A percentile compares a stretch with the other conserved stretches of the same genome.
These are phyloP conservation scores for Verticillium isaacii DNA, from an alignment of 2,329 filamentous ascomycete species.

Conservation along the genomic window DNA sequence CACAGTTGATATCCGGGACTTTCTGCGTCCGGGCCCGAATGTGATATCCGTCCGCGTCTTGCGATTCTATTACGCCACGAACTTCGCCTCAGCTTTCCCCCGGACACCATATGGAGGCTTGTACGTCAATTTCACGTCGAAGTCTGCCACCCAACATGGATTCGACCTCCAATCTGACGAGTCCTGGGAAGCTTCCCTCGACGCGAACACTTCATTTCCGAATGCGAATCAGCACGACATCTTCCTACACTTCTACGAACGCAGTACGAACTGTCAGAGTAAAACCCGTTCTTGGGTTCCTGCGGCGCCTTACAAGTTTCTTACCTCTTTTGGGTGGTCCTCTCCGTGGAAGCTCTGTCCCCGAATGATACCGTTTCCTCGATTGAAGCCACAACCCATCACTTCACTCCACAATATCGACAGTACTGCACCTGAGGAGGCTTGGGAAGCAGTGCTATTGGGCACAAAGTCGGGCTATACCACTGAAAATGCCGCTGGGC, in stretches of 20 bases:
- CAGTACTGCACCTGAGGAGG: neutral
- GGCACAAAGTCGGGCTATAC: fast-evolving
- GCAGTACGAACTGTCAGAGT: too few relatives aligned
- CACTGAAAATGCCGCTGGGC: too few relatives aligned
- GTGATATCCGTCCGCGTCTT: conserved; percentile 11
- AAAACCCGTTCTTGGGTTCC: too few relatives aligned
- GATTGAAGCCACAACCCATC: too few relatives aligned
- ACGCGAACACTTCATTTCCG: conserved; percentile 1
- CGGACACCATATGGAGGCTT: conserved; percentile 9
- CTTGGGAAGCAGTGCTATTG: neutral
- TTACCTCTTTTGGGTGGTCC: too few relatives aligned
- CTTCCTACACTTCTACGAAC: conserved; percentile 13
- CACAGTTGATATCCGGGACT: conserved; percentile 14
- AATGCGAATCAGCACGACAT: conserved; percentile 9
- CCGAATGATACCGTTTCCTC: too few relatives aligned
- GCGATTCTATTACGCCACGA: conserved; percentile 11
- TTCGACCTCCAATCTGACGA: neutral
- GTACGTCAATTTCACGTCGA: neutral
- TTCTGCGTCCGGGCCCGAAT: conserved; percentile 13
- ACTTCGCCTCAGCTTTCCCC: conserved; percentile 11
- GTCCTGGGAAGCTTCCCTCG: conserved; percentile 8
- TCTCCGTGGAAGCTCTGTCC: too few relatives aligned
- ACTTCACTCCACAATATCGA: too few relatives aligned
- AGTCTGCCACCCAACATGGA: too few relatives aligned
- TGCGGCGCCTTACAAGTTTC: too few relatives aligned